Evolutionary conservation across 2,329 filamentous ascomycete genomes (phyloP), one percentile per base, ranked within the genome.

Genomic region (Pestalotiopsis fici): DNA sequence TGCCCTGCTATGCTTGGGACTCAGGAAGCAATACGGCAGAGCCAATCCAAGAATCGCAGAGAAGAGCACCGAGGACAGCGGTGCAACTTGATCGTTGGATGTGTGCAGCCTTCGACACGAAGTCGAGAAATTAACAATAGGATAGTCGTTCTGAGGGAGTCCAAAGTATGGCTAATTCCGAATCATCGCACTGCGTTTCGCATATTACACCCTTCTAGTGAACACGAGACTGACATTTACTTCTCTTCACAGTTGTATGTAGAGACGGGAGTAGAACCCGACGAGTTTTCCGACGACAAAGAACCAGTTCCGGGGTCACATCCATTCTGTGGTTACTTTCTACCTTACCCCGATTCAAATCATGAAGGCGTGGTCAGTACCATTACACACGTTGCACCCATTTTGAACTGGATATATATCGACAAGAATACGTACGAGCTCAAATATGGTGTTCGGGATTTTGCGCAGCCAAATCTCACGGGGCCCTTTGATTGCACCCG

Each of bases 291-390:
- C 23, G 70, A 66, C 71, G 64, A 69, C 74, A 39, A 72, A 68
- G 59, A 72, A 71, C 64, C 69, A 74, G 64, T 73, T 69, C 66
- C 59, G 1, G 76, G 78, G 63, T 82, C 85, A 3, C 85, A 88
- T 72, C 82, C 83, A 0, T 88, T 87, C 71, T 81, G 85, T 3
- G 87, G 87, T 28, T 88, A 89, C 71, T 88, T 83, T 70, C 77
- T 88, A 25, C 86, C 86, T 1, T 88, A 88, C 69, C 86, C 87
- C 3, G 86, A 86, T n/a, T 70, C 79, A n/a, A 67, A 75, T 28
- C 79, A 82, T 56, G 79, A 83, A 47, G 83, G 83, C 3, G 74
- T 85, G 2, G 83, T 85, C 31, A 84, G 80, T 60, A 85, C 82
- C 11, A 85, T 85, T 50, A 83, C 79, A 39, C 80, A 84, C 63